phyloP scores from a whole-genome alignment of 805 yeast genomes.

The Hanseniaspora lindneri region DNA sequence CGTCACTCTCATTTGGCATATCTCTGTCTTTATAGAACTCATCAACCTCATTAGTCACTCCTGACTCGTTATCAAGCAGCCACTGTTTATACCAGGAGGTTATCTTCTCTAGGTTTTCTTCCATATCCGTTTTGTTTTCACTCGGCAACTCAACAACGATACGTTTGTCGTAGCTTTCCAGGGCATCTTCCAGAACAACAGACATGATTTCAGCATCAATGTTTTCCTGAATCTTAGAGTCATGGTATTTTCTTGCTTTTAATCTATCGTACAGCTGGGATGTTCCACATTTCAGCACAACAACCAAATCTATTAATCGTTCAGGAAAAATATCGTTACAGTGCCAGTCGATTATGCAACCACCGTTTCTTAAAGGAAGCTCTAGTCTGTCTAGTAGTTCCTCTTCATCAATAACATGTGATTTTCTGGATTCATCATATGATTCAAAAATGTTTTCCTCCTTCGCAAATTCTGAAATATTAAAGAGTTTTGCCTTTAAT shows the following conservation, averaged over 20 bases:
- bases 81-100: conserved; percentile 65
- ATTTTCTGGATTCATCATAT: conserved; percentile 72
- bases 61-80: conserved; percentile 44
- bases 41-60: conserved; percentile 42
- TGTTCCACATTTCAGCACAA: conserved; percentile 74
- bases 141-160: conserved; percentile 72
- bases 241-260: conserved; percentile 61
- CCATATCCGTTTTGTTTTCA: conserved; percentile 63
- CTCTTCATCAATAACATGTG: conserved; percentile 88
- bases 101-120: conserved; percentile 68
- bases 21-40: conserved; percentile 15
- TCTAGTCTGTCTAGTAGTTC: conserved; percentile 71
- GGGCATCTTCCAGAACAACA: conserved; percentile 74
- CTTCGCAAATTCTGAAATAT: conserved; percentile 73
- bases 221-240: conserved; percentile 76
- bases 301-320: conserved; percentile 78
- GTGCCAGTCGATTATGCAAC: conserved; percentile 90
- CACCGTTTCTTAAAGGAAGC: conserved; percentile 70
- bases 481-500: conserved; percentile 44
- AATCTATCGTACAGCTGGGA: conserved; percentile 62
- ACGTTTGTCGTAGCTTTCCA: conserved; percentile 64
- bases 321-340: conserved; percentile 94
- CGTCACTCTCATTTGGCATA: conserved; percentile 1
- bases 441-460: conserved; percentile 67
- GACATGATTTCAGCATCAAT: conserved; percentile 96